phyloP scores from a whole-genome alignment of 2,329 filamentous ascomycete genomes.

The Laburnicola sp. region DNA sequence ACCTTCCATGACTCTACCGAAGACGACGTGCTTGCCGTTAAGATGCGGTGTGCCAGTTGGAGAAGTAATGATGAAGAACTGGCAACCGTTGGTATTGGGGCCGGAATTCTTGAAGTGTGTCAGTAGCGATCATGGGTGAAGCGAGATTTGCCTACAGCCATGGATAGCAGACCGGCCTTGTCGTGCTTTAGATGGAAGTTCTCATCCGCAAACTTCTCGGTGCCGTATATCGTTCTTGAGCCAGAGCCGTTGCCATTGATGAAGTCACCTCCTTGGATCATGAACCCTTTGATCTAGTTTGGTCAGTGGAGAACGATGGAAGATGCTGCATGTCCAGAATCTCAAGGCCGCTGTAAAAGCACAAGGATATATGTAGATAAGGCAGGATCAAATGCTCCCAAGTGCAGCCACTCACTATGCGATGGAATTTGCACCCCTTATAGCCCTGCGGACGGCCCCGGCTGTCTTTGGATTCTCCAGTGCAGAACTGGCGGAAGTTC shows the following conservation, averaged over 20 bases:
- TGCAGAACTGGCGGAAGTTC: conserved; percentile 97
- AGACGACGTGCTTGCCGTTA: conserved; percentile 92
- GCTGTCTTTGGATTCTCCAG: conserved; percentile 81
- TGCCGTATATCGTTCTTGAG: conserved; percentile 84
- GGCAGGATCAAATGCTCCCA: too few species aligned
- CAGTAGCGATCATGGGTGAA: conserved; percentile 6
- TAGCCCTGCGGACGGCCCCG: conserved; percentile 84
- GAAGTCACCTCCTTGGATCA: conserved; percentile 97
- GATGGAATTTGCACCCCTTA: conserved; percentile 65
- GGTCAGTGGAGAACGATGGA: conserved; percentile 11
- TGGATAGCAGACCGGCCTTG: conserved; percentile 77
- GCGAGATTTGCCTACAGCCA: conserved; percentile 70
- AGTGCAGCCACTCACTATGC: conserved; percentile 7
- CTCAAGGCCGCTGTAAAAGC: too few species aligned
- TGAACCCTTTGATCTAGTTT: conserved; percentile 84
- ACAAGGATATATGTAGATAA: too few species aligned
- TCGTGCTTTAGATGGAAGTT: conserved; percentile 83
- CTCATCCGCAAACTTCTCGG: conserved; percentile 83
- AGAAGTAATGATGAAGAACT: conserved; percentile 96
- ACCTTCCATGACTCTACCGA: conserved; percentile 85
- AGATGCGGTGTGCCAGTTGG: conserved; percentile 73
- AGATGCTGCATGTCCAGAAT: too few species aligned
- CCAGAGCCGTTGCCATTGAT: conserved; percentile 91
- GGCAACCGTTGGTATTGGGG: conserved; percentile 88
- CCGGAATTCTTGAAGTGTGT: conserved; percentile 70